Conservation (phyloP, 2,329 filamentous ascomycete species). For the Dendrostoma leiphaemia region DNA sequence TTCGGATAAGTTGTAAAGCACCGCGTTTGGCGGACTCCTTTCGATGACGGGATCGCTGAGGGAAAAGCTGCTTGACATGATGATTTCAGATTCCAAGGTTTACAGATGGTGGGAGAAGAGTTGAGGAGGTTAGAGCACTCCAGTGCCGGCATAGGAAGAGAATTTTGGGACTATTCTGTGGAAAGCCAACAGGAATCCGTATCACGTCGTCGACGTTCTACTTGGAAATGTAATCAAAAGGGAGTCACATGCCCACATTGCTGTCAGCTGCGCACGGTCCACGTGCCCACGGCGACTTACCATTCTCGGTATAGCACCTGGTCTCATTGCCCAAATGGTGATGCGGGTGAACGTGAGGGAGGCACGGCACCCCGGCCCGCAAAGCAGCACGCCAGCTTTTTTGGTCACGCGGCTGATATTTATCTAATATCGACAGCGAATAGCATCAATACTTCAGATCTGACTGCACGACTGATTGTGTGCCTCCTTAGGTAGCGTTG, state of each 20-base stretch:
- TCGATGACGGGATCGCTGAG: conserved; percentile 10
- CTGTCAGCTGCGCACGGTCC: background rate
- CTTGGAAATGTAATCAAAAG: background rate
- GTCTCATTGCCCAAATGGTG: background rate
- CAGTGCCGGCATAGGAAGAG: background rate
- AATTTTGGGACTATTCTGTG: background rate
- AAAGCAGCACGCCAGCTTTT: too few relatives aligned
- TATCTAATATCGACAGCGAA: too few relatives aligned
- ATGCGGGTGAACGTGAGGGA: background rate
- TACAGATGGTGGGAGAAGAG: too few relatives aligned
- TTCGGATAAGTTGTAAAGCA: conserved; percentile 33
- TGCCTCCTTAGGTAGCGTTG: too few relatives aligned
- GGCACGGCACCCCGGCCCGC: background rate
- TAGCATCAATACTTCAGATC: too few relatives aligned
- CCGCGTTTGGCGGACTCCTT: conserved; percentile 11
- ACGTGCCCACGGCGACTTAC: background rate
- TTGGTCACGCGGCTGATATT: too few relatives aligned
- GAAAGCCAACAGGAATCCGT: background rate
- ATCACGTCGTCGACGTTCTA: background rate
- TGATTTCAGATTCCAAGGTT: too few relatives aligned
- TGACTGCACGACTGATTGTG: too few relatives aligned
- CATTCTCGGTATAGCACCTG: background rate
- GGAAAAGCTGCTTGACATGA: conserved; percentile 3
- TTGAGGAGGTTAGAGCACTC: background rate
- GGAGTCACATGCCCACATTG: background rate